Evolutionary conservation across 129 eudicot species (phyloP).

Genomic region (Flaveria brownii): DNA sequence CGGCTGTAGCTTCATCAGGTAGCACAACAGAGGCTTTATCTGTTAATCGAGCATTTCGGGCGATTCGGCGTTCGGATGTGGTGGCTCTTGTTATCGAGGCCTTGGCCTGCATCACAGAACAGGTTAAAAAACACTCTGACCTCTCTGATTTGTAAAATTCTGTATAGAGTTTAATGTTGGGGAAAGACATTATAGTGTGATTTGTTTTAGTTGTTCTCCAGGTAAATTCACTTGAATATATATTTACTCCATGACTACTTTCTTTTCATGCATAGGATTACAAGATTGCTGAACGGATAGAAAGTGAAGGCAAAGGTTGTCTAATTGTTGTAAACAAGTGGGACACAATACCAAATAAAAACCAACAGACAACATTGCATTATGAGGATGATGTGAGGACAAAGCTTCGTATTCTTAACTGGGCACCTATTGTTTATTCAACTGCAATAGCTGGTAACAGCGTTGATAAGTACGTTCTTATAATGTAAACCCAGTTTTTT

Average conservation of each 20-base stretch:
- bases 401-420: constrained; percentile 82
- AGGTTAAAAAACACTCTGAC: constrained; percentile 47
- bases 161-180: neutral
- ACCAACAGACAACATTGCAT: constrained; percentile 71
- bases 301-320: constrained; percentile 96
- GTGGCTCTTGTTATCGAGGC: constrained; percentile 97
- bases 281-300: constrained; percentile 97
- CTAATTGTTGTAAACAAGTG: constrained; percentile 95
- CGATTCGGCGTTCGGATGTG: constrained; percentile 94
- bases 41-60: constrained; percentile 95
- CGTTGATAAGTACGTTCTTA: constrained; percentile 66
- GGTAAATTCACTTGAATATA: neutral
- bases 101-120: constrained; percentile 97
- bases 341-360: constrained; percentile 97
- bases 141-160: constrained; percentile 7
- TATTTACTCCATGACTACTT: neutral
- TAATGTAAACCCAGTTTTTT: no score
- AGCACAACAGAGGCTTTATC: constrained; percentile 96
- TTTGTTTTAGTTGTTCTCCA: neutral
- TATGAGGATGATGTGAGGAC: constrained; percentile 94
- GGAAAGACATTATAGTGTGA: constrained; percentile 10
- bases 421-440: constrained; percentile 99
- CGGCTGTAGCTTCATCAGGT: constrained; percentile 90
- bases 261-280: constrained; percentile 54
- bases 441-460: constrained; percentile 84